Evolutionary conservation across 106 monocot genomes (phyloP).

Genomic region (Acanthochlamys bracteata): DNA sequence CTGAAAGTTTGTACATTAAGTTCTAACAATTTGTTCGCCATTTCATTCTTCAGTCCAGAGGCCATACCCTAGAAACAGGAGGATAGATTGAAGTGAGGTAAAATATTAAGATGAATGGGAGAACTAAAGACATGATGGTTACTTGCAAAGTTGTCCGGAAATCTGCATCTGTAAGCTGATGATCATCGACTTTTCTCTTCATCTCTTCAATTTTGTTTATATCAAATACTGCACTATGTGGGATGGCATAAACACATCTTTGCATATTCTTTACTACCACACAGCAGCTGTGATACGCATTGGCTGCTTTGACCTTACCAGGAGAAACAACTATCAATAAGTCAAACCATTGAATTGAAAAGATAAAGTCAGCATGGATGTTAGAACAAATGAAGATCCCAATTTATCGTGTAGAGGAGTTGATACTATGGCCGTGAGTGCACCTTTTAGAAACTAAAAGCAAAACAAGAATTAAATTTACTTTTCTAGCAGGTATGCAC

Average conservation of each 20-base stretch:
- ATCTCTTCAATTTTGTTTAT: constrained; percentile 27
- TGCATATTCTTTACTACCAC: constrained; percentile 88
- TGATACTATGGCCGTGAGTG: no score
- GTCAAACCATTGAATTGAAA: neutral
- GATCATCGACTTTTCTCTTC: constrained; percentile 21
- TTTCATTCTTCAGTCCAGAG: constrained; percentile 67
- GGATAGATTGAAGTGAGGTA: no score
- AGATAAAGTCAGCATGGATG: no score
- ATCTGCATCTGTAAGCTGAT: constrained; percentile 21
- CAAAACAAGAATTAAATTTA: no score
- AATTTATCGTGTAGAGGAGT: no score
- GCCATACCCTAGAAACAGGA: constrained; percentile 57
- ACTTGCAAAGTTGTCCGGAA: constrained; percentile 70
- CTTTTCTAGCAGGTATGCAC: no score
- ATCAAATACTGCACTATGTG: constrained; percentile 54
- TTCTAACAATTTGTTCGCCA: constrained; percentile 53
- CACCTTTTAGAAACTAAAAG: no score
- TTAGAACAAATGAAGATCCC: no score
- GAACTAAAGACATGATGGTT: neutral
- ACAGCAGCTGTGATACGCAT: constrained; percentile 80
- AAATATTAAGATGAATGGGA: no score
- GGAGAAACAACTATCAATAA: neutral
- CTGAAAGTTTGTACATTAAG: constrained; percentile 71
- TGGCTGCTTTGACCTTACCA: constrained; percentile 66
- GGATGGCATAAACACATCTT: constrained; percentile 91